Evolutionary conservation across 148 eudicot genomes (phyloP), one percentile per base, ranked within the genome.

Genomic region (Polygonum maritimum): DNA sequence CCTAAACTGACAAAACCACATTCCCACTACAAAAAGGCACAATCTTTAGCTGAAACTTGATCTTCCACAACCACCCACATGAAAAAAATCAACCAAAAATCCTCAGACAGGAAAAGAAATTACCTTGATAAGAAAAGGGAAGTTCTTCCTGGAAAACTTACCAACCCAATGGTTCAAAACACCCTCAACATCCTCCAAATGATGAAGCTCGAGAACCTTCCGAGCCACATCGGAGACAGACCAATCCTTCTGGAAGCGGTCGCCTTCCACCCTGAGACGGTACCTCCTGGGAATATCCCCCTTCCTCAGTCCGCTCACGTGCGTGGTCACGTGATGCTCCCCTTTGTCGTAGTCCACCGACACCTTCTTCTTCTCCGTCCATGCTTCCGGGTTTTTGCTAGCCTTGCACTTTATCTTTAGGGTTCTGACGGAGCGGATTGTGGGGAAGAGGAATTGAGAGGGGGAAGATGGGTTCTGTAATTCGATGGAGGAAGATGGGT

Each of bases 221-320:
- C 76, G 80, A 73, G 88, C 95, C 65, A 94, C 83, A 70, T 94
- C 88, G 7, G 90, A 81, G 15, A 94, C 38, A 9, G 86, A 78
- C 97, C 98, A 92, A 38, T 94, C 97, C 78, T 90, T 92, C 89
- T 94, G 98, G 71, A 94, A 94, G 71, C 79, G 82, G 55, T 92
- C 97, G 3, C 84, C 81, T 16, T 88, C 71, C 41, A 94, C 90
- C 62, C 89, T 83, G 51, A 88, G 22, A 69, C 87, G 82, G 41
- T 87, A 73, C 21, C 87, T 86, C 76, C 80, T 85, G 7, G 97
- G 86, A 2, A 94, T 79, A 63, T 90, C 92, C 7, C 77, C 76
- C 76, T 92, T 89, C 60, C 89, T 82, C 60, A 92, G 63, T 7
- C 98, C 98, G 31, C 86, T 82, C 79, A 93, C 80, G 45, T 81